A percentile compares a stretch with the other conserved stretches of the same genome.
Conservation (phyloP, 305 asterid genomes). For the Fraxinus latifolia region DNA sequence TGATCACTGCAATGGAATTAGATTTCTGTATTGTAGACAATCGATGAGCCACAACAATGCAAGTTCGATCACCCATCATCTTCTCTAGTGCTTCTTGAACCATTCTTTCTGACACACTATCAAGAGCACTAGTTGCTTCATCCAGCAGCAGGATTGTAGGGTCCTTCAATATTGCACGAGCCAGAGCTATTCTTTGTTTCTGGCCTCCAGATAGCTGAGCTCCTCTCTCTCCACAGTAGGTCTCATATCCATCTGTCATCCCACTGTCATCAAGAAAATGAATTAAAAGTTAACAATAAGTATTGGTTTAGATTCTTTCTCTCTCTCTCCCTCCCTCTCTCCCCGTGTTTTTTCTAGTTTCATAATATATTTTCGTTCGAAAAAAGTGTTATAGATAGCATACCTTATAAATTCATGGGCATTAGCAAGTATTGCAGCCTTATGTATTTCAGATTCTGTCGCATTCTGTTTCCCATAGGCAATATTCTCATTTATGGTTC, state of each 20-base stretch:
- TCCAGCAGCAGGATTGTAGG: constrained; percentile 61
- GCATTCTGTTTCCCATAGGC: constrained; percentile 57
- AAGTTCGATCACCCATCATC: constrained; percentile 67
- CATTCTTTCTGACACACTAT: constrained; percentile 64
- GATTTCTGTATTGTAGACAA: constrained; percentile 68
- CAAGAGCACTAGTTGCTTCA: constrained; percentile 83
- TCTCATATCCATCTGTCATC: constrained; percentile 70
- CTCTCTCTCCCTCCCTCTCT: neutral
- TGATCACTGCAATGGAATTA: constrained; percentile 62
- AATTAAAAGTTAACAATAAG: neutral
- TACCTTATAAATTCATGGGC: constrained; percentile 85
- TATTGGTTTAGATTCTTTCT: neutral
- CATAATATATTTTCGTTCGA: neutral
- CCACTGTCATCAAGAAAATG: constrained; percentile 43
- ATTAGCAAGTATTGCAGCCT: constrained; percentile 70
- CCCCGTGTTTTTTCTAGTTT: neutral
- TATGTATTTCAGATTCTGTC: constrained; percentile 58
- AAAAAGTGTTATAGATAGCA: constrained; percentile 7
- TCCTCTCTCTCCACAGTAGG: constrained; percentile 73
- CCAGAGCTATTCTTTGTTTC: constrained; percentile 67
- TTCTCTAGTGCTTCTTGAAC: constrained; percentile 76
- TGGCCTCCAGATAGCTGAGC: constrained; percentile 80
- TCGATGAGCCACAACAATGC: constrained; percentile 77
- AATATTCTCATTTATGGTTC: constrained; percentile 67
- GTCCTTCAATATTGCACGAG: constrained; percentile 72